Base-by-base conservation (phyloP, 164 flowering plant genomes). In the Magnolia officinalis region DNA sequence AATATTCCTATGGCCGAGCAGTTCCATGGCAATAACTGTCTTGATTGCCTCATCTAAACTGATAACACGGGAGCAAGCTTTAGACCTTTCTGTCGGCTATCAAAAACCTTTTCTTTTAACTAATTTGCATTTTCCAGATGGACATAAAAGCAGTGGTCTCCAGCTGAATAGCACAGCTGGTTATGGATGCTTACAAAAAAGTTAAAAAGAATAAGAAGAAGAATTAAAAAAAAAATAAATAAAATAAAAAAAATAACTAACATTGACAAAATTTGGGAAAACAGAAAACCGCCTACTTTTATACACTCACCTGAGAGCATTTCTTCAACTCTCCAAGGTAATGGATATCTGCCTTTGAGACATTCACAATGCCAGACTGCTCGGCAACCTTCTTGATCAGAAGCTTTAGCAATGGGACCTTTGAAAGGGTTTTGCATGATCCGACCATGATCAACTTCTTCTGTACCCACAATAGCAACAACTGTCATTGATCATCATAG, bases 401-500 rank as follows among this genome's bases (percentile, higher is more conserved):
- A 85, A 94, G 96, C 88, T 88, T 94, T 74, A 96, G 85, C 78
- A 94, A 70, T 8, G 98, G 98, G 78, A 94, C 95, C 72, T 74
- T 88, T n/a, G 96, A 88, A 63, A 96, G 93, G 18, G 98, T 96
- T 79, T 70, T 80, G 68, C 92, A 80, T 31, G 99, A 96, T 3
- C 99, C 99, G 70, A 96, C 98, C 98, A 96, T 88, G 24, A 96
- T 89, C 84, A 96, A 79, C 89, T 94, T 96, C 83, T 92, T 96
- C 99, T 96, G 92, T 80, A 78, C 49, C 71, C 13, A 55, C 9
- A 19, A 68, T 11, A 70, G 63, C 6, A 67, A 58, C 16, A 73
- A 50, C 63, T 29, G 67, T 72, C 69, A 76, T 2, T 1, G 7
- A 14, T 26, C 72, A 49, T 11, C 26, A 45, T 24, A 31, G 50